Evolutionary conservation across 2,329 filamentous ascomycete species (phyloP), one percentile per base, ranked within the genome.

Genomic region (Phialophora expanda): DNA sequence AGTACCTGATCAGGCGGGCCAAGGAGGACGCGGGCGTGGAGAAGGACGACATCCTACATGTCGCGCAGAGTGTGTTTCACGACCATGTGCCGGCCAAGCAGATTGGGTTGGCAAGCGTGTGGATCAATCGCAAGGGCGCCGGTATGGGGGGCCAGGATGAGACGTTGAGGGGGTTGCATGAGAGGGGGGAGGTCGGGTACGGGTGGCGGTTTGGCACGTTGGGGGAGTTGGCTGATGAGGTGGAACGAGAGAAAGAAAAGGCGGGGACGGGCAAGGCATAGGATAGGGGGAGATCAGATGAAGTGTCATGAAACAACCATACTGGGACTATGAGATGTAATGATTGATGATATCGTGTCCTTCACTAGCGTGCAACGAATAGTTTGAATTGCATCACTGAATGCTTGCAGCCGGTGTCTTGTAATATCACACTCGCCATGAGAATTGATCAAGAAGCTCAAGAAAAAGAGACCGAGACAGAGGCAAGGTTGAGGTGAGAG

Each of bases 61-160:
- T 89, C 0, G 90, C 90, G 61, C 84, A 90, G 76, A 89, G 87
- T 66, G 77, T 90, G 75, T 83, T 81, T 55, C 85, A 88, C 69
- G 90, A 92, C 71, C 89, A 91, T 75, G 82, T 85, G 6, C 87
- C 90, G 0, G 87, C 87, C 1, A 85, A 84, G 76, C 75, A 85
- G 74, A 73, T 87, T 20, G 88, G 86, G 0, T 74, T 92, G 50
- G 81, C 80, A 70, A 87, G 84, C 64, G 84, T 83, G 14, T 92
- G 88, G 89, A 91, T 92, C 71, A 83, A 83, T 63, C 77, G 87
- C 41, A 81, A 81, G 8, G 69, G 69, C 1, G 66, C 68, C 3
- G 63, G 59, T 5, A 71, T 70, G 68, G 69, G 69, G 1, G 55
- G 64, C 5, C 51, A 55, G 51, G 55, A 53, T 17, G 44, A 56